These are phyloP conservation scores for Chloris gayana DNA, from an alignment of 176 grass and related monocot species.

Conservation along the genomic window DNA sequence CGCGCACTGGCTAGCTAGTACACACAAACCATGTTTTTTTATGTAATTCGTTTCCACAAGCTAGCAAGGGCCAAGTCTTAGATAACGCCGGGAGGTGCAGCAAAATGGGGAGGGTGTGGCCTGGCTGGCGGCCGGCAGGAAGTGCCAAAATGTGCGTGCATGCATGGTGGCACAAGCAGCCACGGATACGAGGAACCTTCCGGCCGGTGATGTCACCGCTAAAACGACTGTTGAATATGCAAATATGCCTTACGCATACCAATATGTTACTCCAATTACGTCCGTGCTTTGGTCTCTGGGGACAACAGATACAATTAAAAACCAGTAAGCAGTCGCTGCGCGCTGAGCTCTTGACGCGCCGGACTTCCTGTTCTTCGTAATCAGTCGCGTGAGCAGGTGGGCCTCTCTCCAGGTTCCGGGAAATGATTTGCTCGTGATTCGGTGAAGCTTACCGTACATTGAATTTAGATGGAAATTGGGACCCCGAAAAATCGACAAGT, in stretches of 20 bases:
- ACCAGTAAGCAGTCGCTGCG: neutral
- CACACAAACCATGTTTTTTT: neutral
- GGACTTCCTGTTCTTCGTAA: neutral
- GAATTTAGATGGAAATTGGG: neutral
- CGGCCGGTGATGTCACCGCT: conserved; percentile 15
- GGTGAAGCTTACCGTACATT: neutral
- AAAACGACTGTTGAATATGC: neutral
- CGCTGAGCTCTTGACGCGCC: neutral
- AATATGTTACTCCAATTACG: neutral
- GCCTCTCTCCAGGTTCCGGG: neutral
- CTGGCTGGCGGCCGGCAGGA: neutral
- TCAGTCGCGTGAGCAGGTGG: neutral
- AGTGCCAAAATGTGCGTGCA: no score
- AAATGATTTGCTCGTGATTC: neutral
- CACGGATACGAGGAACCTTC: conserved; percentile 40
- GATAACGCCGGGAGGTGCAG: neutral
- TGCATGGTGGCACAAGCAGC: conserved; percentile 9
- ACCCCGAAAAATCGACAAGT: neutral
- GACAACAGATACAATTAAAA: neutral
- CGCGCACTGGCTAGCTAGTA: no score
- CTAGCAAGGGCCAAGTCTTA: neutral
- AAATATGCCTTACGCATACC: neutral
- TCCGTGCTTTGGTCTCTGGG: conserved; percentile 27
- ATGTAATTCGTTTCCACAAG: neutral
- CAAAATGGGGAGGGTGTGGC: neutral